A percentile compares a stretch with the other conserved stretches of the same genome.
Conservation (phyloP, 2,329 filamentous ascomycete genomes). For the Clarireedia monteithiana region DNA sequence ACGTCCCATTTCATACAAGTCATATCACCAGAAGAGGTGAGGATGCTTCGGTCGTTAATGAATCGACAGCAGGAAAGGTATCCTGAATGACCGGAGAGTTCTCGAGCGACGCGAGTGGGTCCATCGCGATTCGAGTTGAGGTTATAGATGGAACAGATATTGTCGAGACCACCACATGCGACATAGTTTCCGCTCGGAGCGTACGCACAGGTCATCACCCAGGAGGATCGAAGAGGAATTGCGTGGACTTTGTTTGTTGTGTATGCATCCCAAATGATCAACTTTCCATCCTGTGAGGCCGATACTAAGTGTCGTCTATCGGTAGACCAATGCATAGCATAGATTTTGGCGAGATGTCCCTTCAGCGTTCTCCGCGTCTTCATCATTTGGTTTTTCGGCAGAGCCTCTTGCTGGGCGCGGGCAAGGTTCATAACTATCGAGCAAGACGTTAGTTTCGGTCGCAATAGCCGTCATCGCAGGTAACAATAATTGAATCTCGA, state of each 20-base stretch:
- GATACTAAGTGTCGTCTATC: constrained; percentile 95
- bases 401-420: constrained; percentile 82
- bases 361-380: constrained; percentile 95
- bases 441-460: constrained; percentile 14
- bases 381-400: constrained; percentile 89
- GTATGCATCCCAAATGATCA: constrained; percentile 99
- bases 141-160: constrained; percentile 99
- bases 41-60: constrained; percentile 95
- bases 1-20: constrained; percentile 99
- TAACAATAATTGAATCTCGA: not conserved
- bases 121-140: constrained; percentile 89
- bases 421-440: constrained; percentile 79
- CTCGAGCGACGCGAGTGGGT: constrained; percentile 90
- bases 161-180: constrained; percentile 95
- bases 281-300: constrained; percentile 96
- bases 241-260: constrained; percentile 99
- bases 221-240: constrained; percentile 92
- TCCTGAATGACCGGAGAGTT: constrained; percentile 92
- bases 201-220: constrained; percentile 99
- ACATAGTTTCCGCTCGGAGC: constrained; percentile 97
- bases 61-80: constrained; percentile 98
- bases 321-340: constrained; percentile 99
- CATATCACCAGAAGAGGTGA: constrained; percentile 98
- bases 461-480: not conserved
- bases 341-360: constrained; percentile 97